These are phyloP conservation scores for Floccularia luteovirens DNA, from an alignment of 768 basidiomycete genomes.

Conservation along the genomic window DNA sequence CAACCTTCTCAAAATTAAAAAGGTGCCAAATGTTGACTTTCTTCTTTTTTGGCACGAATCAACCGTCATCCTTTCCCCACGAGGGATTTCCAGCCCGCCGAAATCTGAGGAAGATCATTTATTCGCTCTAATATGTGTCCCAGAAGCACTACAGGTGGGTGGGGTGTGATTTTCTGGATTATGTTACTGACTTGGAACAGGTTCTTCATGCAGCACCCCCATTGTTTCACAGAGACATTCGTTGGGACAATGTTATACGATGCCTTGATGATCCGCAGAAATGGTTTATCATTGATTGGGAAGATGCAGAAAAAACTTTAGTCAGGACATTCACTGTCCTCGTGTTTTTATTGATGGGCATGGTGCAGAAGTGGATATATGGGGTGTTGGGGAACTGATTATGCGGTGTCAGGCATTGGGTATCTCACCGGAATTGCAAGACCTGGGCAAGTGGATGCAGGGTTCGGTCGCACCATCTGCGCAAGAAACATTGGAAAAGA, in stretches of 20 bases:
- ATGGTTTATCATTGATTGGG: constrained; percentile 23
- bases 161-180: constrained; percentile 4
- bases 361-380: constrained; percentile 21
- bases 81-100: constrained; percentile 8
- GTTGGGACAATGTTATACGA: constrained; percentile 16
- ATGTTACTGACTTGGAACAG: constrained; percentile 3
- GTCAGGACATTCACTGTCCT: constrained; percentile 12
- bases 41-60: not conserved
- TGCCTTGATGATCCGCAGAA: constrained; percentile 9
- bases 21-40: constrained; percentile 10
- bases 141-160: constrained; percentile 11
- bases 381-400: constrained; percentile 18
- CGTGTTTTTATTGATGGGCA: constrained; percentile 16
- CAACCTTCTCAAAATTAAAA: constrained; percentile 7
- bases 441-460: no score
- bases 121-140: constrained; percentile 10
- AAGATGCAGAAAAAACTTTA: constrained; percentile 14
- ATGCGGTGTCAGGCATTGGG: no score
- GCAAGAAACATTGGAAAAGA: no score
- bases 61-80: constrained; percentile 6
- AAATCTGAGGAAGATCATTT: constrained; percentile 5
- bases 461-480: no score
- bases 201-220: constrained; percentile 9
- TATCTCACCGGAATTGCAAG: no score
- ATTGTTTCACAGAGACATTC: constrained; percentile 16